Base-by-base conservation (phyloP, 208 protist species). In the Paratrypanosoma confusum region DNA sequence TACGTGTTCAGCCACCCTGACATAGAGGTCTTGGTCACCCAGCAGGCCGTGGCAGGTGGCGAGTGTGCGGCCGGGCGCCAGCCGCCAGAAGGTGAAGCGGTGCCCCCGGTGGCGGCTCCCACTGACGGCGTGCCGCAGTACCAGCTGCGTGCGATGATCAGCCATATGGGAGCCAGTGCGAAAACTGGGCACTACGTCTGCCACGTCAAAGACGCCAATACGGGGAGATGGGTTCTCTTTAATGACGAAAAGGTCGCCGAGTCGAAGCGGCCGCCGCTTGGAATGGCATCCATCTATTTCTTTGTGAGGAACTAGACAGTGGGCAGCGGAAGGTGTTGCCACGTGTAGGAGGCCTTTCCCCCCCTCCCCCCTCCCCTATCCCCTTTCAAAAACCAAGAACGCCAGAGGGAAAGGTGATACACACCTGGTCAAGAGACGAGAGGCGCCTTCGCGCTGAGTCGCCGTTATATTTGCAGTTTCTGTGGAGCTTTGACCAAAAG, bases 1-100 rank as follows among this genome's bases (percentile, higher is more conserved):
- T 99, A 96, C 82, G 67, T 98, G 46, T 97, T 98, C 57, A 95
- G 70, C 48, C 93, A 95, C 54, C 65, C 80, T 2, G 71, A 97
- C 40, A 81, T 88, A 43, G 52, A 52, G n/a, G 38, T 39, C 20
- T n/a, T n/a, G n/a, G n/a, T n/a, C n/a, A n/a, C n/a, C n/a, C 63
- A 81, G 44, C 47, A 61, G 34, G 47, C 24, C 11, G 41, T 36
- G 7, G 65, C 53, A 36, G 22, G 17, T 16, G 55, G 17, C 2
- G 36, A 28, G n/a, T 24, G 21, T 28, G 36, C 22, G 16, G 42
- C 11, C 34, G 23, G 23, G 27, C 17, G 36, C 28, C 24, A 35
- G 1, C 36, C 33, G 6, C 3, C 43, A 11, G 36, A 47, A 20
- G 17, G 7, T 27, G 20, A 17, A 8, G 31, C 26, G 3, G 26